Evolutionary conservation across 2,329 filamentous ascomycete species (phyloP), one percentile per base, ranked within the genome.

Genomic region (Sporothrix sp.): DNA sequence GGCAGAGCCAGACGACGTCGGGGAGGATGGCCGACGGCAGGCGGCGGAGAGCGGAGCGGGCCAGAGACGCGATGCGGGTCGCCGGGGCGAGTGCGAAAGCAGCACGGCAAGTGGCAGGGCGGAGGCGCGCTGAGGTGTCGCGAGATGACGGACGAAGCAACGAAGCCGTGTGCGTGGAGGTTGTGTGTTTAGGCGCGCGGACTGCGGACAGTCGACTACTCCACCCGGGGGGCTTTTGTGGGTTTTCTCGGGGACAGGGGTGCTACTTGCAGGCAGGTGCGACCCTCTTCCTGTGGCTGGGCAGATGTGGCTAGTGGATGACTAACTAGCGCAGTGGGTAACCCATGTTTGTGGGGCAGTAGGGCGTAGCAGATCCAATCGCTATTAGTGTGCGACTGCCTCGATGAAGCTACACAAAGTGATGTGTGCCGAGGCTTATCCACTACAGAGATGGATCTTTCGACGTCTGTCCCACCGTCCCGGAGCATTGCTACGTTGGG

Each of bases 401-500:
- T 28, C 18, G 23, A n/a, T 35, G 42, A 30, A 30, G 33, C 44
- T 38, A 47, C 39, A 38, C 35, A 25, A 23, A 37, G 23, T 25
- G 10, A 48, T 18, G 28, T 27, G 38, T 49, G 47, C 47, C 47
- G 37, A 42, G 47, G 47, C 30, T 32, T 33, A 48, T 36, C 35
- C 35, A 48, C 45, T 23, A 38, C 45, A 35, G 45, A 23, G 42
- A 33, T 21, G 43, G 7, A 36, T 48, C 37, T 32, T 46, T 28
- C 23, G 37, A 40, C 14, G 8, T 35, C 36, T 32, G 42, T 40
- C 30, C 50, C 36, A 52, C 50, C 30, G 36, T 28, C 38, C 33
- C 51, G 51, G 51, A 37, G 32, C 6, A 28, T 50, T 50, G 32
- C 48, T 39, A 37, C 48, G 25, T 44, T 28, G 49, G 20, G 35